Evolutionary conservation across 495 filamentous ascomycete genomes (phyloP).

Genomic region (Annulohypoxylon bovei): DNA sequence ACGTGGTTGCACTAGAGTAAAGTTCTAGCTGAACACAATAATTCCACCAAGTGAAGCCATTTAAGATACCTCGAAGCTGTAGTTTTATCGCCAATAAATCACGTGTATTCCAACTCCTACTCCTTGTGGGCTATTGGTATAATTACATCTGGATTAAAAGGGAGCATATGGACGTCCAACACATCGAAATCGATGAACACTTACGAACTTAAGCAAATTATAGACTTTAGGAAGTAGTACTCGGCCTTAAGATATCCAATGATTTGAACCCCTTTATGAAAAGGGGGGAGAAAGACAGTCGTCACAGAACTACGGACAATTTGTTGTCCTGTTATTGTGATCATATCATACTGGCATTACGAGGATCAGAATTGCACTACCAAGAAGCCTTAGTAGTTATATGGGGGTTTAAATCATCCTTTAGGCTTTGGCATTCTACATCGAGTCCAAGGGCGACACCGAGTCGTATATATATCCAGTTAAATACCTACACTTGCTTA

Average conservation of each 20-base stretch:
- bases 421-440: not conserved
- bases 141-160: no score
- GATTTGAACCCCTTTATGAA: no score
- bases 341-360: not conserved
- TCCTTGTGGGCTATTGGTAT: not conserved
- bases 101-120: not conserved
- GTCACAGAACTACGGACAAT: no score
- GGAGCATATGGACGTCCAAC: no score
- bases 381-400: no score
- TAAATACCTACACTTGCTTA: no score
- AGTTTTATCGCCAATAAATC: not conserved
- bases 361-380: not conserved
- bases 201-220: no score
- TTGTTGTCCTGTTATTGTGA: no score
- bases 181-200: no score
- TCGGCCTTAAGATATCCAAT: no score
- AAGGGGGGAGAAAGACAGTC: no score
- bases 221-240: no score
- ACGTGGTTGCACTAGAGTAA: constrained; percentile 71
- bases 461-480: not conserved
- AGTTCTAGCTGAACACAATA: not conserved
- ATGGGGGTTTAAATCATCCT: not conserved
- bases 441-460: not conserved
- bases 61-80: not conserved
- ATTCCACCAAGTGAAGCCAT: not conserved